Evolutionary conservation across 768 basidiomycete genomes (phyloP).

Genomic region (Grammothele lineata): DNA sequence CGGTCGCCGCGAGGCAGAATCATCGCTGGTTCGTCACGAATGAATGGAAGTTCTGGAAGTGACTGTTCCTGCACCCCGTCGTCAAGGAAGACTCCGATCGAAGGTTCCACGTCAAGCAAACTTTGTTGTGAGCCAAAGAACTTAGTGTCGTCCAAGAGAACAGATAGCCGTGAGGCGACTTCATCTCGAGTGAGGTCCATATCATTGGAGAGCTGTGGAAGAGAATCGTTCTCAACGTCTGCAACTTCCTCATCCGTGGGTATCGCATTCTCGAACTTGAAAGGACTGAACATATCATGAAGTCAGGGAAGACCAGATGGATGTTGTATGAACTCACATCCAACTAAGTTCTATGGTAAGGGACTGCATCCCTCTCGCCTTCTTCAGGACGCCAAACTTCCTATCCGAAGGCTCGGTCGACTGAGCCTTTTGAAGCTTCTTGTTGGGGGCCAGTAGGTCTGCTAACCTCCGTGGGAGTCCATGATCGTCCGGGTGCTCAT

Average conservation of each 20-base stretch:
- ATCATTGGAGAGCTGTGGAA: conserved; percentile 2
- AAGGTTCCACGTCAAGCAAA: neutral
- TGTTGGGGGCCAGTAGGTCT: conserved; percentile 10
- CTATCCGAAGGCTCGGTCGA: no score
- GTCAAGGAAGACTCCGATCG: neutral
- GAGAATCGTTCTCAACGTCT: conserved; percentile 6
- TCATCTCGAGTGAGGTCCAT: conserved; percentile 10
- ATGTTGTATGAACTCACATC: conserved; percentile 39
- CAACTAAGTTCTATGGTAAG: conserved; percentile 61
- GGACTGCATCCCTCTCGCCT: conserved; percentile 54
- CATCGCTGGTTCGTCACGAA: conserved; percentile 26
- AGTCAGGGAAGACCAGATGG: neutral
- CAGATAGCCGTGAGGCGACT: conserved; percentile 16
- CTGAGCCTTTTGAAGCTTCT: no score
- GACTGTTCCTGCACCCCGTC: neutral
- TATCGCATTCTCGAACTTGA: conserved; percentile 21
- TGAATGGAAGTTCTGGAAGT: neutral
- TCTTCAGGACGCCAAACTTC: conserved; percentile 38
- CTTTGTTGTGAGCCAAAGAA: conserved; percentile 1
- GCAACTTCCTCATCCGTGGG: conserved; percentile 27
- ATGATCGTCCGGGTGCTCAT: conserved; percentile 34
- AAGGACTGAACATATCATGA: conserved; percentile 18
- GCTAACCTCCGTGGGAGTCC: conserved; percentile 8
- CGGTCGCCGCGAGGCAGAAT: conserved; percentile 42
- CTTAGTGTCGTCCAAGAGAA: conserved; percentile 8